These are phyloP conservation scores for Silene latifolia DNA, from an alignment of 148 eudicot species.

Conservation along the genomic window DNA sequence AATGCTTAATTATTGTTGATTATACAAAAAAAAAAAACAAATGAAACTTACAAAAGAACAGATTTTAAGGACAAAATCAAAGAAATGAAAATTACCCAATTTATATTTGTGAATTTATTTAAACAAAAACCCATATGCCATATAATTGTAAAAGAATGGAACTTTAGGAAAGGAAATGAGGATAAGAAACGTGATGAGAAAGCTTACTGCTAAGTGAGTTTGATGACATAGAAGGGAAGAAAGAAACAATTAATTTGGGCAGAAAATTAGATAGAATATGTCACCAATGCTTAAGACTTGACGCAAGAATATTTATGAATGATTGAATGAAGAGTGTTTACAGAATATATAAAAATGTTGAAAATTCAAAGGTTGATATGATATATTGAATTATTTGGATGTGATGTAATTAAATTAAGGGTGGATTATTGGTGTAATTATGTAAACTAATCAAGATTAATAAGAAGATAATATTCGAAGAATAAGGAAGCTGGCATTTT, in stretches of 20 bases:
- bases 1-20: background rate
- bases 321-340: background rate
- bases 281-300: background rate
- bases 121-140: background rate
- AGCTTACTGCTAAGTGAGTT: background rate
- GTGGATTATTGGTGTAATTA: too few species aligned
- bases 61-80: background rate
- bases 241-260: slow-evolving; percentile 1
- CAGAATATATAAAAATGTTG: background rate
- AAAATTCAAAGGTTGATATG: background rate
- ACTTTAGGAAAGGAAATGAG: background rate
- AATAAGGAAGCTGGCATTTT: slow-evolving; percentile 16
- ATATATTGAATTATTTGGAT: too few species aligned
- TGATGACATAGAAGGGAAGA: slow-evolving; percentile 2
- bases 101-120: background rate
- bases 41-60: slow-evolving; percentile 1
- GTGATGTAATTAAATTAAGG: too few species aligned
- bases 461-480: background rate
- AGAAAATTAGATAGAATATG: slow-evolving; percentile 6
- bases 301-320: background rate
- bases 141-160: background rate
- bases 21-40: slow-evolving; percentile 14
- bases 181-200: background rate
- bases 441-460: too few species aligned
- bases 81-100: background rate